Percentiles rank a stretch among this genome's conserved stretches.
These are phyloP conservation scores for Uncinocarpus reesii DNA, from an alignment of 2,329 filamentous ascomycete species.

Conservation along the genomic window DNA sequence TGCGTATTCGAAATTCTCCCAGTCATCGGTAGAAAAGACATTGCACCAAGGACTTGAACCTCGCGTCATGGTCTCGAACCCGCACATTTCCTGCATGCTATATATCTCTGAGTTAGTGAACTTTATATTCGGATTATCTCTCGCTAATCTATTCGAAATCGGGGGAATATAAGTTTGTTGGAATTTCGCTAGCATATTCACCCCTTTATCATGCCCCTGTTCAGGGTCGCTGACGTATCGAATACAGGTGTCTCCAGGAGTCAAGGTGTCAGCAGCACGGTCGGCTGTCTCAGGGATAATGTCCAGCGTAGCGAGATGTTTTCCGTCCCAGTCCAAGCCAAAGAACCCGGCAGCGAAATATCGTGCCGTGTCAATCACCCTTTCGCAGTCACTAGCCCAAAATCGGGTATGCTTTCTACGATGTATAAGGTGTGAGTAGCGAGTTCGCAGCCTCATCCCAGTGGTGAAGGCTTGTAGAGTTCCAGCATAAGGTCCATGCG, in stretches of 20 bases:
- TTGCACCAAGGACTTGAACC: conserved; percentile 48
- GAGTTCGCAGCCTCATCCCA: conserved; percentile 44
- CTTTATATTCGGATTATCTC: conserved; percentile 35
- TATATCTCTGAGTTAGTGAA: conserved; percentile 44
- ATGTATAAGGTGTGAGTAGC: conserved; percentile 42
- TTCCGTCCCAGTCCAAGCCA: conserved; percentile 39
- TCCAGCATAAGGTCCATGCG: conserved; percentile 47
- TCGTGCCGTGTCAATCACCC: conserved; percentile 48
- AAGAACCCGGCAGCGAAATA: conserved; percentile 49
- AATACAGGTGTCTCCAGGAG: conserved; percentile 42
- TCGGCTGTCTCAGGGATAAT: conserved; percentile 45
- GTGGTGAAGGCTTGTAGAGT: conserved; percentile 45
- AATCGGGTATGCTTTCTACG: conserved; percentile 30
- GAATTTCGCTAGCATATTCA: conserved; percentile 39
- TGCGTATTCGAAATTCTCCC: conserved; percentile 48
- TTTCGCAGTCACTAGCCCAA: conserved; percentile 46
- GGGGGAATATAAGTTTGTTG: conserved; percentile 39
- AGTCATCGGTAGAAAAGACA: conserved; percentile 46
- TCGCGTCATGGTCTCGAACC: conserved; percentile 47
- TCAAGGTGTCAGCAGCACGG: conserved; percentile 46
- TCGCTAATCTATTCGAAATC: conserved; percentile 38
- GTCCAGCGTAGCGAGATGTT: conserved; percentile 35
- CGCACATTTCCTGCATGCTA: conserved; percentile 53
- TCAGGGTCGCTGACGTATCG: conserved; percentile 30
- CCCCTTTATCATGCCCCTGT: conserved; percentile 43